These are phyloP conservation scores for Quercus lobata DNA, from an alignment of 331 rosid genomes.

Conservation along the genomic window DNA sequence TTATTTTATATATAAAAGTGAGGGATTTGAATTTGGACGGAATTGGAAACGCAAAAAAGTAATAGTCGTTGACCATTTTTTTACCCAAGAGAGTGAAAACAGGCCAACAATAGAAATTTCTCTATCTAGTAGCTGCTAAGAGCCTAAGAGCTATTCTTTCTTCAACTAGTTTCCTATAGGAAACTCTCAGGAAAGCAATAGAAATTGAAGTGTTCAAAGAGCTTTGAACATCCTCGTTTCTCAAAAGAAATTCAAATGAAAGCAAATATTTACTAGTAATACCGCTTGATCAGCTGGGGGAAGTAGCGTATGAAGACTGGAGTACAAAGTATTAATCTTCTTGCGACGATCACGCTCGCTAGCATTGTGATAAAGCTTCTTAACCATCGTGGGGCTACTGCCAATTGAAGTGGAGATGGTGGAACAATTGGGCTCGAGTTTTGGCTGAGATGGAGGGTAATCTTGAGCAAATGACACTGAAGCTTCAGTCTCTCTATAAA, in stretches of 20 bases:
- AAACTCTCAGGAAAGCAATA: no score
- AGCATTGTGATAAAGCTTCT: constrained; percentile 70
- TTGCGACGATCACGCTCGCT: constrained; percentile 74
- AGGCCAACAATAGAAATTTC: no score
- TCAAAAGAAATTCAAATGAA: no score
- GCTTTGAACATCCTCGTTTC: no score
- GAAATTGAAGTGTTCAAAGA: background rate
- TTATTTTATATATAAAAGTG: no score
- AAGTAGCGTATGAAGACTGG: constrained; percentile 61
- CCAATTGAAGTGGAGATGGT: constrained; percentile 11
- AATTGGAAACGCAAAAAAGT: no score
- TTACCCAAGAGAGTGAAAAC: no score
- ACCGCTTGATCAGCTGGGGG: constrained; percentile 51
- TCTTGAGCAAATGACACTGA: background rate
- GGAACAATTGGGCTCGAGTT: background rate
- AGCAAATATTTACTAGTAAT: background rate
- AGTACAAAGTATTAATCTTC: constrained; percentile 50
- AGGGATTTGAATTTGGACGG: no score
- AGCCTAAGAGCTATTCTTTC: no score
- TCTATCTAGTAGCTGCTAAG: no score
- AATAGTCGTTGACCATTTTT: no score
- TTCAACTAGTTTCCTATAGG: no score
- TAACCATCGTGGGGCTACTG: constrained; percentile 23
- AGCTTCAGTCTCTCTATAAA: background rate
- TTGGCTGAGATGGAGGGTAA: background rate